These are phyloP conservation scores for Solanum pinnatisectum DNA, from an alignment of 257 asterid species.

Conservation along the genomic window DNA sequence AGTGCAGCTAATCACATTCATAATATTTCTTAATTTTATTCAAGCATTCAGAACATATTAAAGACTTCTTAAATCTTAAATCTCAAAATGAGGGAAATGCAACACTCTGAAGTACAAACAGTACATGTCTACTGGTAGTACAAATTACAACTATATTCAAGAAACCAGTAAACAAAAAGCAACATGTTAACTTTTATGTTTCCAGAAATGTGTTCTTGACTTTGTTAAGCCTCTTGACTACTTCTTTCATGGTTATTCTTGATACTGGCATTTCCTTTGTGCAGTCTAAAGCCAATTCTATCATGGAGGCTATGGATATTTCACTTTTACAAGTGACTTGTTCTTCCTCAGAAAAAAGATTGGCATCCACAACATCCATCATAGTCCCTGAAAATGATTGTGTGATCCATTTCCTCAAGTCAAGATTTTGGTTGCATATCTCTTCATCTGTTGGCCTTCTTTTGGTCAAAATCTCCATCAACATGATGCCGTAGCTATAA, in stretches of 20 bases:
- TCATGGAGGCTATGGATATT: neutral
- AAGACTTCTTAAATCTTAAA: neutral
- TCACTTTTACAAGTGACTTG: neutral
- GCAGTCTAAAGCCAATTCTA: neutral
- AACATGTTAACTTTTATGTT: neutral
- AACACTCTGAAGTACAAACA: no score
- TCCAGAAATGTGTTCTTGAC: neutral
- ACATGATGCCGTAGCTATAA: neutral
- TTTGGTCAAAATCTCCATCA: conserved; percentile 17
- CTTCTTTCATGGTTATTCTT: neutral
- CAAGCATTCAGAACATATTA: neutral
- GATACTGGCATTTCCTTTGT: neutral
- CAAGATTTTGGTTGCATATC: neutral
- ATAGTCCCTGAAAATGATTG: neutral
- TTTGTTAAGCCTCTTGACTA: neutral
- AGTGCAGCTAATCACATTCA: no score
- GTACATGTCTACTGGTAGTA: no score
- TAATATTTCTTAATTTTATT: no score
- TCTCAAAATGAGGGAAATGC: no score
- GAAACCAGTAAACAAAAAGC: no score
- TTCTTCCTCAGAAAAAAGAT: neutral
- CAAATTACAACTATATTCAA: no score
- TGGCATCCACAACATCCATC: neutral
- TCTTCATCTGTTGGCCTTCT: neutral
- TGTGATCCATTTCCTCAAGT: conserved; percentile 14